Evolutionary conservation across 148 eudicot genomes (phyloP), one percentile per base, ranked within the genome.

Genomic region (Pharnaceum exiguum): DNA sequence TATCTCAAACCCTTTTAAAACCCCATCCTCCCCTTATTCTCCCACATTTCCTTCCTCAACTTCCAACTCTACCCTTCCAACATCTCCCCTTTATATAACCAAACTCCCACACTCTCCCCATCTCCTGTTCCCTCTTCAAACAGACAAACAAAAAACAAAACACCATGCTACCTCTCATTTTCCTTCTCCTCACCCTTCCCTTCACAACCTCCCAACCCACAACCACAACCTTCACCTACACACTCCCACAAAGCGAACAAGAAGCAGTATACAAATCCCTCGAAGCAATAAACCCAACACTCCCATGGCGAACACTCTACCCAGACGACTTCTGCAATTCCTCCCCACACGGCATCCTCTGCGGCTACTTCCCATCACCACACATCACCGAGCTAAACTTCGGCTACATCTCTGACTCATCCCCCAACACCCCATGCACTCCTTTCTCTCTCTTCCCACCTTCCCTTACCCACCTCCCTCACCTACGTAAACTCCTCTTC

Each of bases 281-380:
- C 28, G 77, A 80, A 10, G 74, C 91, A 1, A 44, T 90, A 56
- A 80, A 86, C 91, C 75, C 91, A 0, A 62, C 64, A 15, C 27
- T 64, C 63, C 78, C 81, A 13, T 90, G 90, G 90, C 84, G 91
- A 0, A 9, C 74, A 1, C 72, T 82, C 46, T 86, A 65, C 73
- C 85, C 95, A 2, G 91, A 84, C 53, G 97, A 90, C 62, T 79
- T 87, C 59, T 90, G 97, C 52, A 46, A 50, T 60, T 79, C 89
- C 43, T 63, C 88, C 57, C 95, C 95, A 15, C 95, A 90, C 76
- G 95, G 91, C 62, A 78, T 90, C 67, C 71, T 80, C 45, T 90
- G 97, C 68, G 88, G 76, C 67, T 64, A 59, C 59, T 77, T 78
- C 60, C 49, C 53, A 12, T 12, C 51, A 19, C 16, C 81, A 4